Evolutionary conservation across 2,329 filamentous ascomycete genomes (phyloP).

Genomic region (Cercospora sp.): DNA sequence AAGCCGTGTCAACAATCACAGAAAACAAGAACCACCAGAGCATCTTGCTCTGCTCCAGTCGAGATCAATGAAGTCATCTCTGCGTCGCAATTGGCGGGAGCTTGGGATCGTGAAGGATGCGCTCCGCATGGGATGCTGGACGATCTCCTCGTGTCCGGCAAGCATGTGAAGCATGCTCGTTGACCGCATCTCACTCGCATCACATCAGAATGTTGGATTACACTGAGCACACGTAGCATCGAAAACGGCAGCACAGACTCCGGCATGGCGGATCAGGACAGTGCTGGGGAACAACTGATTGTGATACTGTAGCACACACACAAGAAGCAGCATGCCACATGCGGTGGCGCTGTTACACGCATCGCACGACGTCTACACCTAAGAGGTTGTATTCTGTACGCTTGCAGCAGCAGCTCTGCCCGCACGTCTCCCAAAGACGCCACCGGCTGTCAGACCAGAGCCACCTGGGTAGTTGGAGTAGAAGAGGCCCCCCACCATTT

Average conservation of each 20-base stretch:
- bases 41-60: neutral
- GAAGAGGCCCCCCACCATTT: conserved; percentile 67
- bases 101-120: conserved; percentile 13
- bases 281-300: neutral
- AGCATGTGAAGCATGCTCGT: conserved; percentile 11
- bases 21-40: neutral
- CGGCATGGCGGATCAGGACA: neutral
- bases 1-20: neutral
- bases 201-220: neutral
- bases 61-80: conserved; percentile 16
- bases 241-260: neutral
- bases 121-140: conserved; percentile 15
- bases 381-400: conserved; percentile 8
- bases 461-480: conserved; percentile 66
- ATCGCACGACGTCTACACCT: neutral
- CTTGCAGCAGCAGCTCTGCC: conserved; percentile 38
- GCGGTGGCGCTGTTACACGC: conserved; percentile 3
- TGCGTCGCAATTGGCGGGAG: conserved; percentile 11
- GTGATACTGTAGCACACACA: neutral
- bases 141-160: conserved; percentile 15
- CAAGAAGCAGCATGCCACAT: neutral
- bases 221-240: neutral
- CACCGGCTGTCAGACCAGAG: conserved; percentile 61
- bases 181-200: conserved; percentile 6
- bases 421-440: conserved; percentile 54